Conservation (phyloP, 176 grass and related monocot genomes). For the Chrysopogon serrulatus region DNA sequence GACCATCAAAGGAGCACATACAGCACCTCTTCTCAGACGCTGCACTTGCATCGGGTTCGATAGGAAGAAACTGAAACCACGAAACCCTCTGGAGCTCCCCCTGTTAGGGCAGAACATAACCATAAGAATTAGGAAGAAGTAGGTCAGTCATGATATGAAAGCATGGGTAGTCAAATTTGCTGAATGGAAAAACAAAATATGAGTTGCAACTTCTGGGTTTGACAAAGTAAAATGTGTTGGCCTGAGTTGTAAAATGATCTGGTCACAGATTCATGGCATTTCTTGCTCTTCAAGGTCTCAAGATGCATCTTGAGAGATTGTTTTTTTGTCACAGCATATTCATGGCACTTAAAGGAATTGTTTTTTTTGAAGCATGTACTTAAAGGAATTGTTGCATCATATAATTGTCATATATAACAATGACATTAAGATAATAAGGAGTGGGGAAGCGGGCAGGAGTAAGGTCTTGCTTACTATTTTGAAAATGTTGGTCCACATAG, state of each 20-base stretch:
- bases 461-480: slow-evolving; percentile 99
- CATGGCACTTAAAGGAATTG: background rate
- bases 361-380: no score
- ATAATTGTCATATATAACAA: background rate
- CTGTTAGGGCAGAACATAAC: slow-evolving; percentile 28
- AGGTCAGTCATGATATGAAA: background rate
- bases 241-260: background rate
- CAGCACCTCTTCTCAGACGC: slow-evolving; percentile 68
- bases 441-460: background rate
- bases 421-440: background rate
- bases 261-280: background rate
- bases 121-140: background rate
- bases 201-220: background rate
- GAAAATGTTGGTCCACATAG: slow-evolving; percentile 99
- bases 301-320: background rate
- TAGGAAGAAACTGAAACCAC: slow-evolving; percentile 97
- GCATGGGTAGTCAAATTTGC: background rate
- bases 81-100: slow-evolving; percentile 88
- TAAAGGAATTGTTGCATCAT: background rate
- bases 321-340: background rate
- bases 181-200: background rate
- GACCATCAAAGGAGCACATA: background rate
- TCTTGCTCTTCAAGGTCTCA: background rate
- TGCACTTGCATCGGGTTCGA: slow-evolving; percentile 58
- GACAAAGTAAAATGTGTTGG: background rate